Base-by-base conservation (phyloP, 2,329 filamentous ascomycete genomes). In the Exophiala sp. region DNA sequence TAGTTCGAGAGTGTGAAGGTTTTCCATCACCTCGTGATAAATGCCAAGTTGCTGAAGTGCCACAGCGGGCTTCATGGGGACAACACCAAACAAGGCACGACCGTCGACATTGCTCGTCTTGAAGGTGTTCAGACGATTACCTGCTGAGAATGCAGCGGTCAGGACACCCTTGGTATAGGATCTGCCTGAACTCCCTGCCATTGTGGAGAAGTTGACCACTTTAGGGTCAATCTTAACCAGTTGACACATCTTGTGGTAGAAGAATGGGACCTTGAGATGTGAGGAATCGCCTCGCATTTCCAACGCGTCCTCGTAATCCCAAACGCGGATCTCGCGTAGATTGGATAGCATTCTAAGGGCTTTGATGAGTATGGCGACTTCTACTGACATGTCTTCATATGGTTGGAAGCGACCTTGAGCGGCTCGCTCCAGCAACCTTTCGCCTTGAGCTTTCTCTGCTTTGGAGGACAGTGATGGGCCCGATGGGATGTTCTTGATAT, bases 111-210 rank as follows among this genome's bases (percentile, higher is more conserved):
- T 52, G 18, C 42, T 54, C 9, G 48, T 47, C 39, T 57, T 55
- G 41, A 61, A 48, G 34, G 14, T 32, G 29, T 58, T 41, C 38
- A 61, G 34, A n/a, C 43, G 56, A 34, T 24, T 54, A n/a, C 44
- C 48, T 16, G 50, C 40, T 10, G 55, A 52, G 44, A 50, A 59
- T 24, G 48, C 50, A 33, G 59, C 55, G 3, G 54, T 54, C 9
- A 61, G 46, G 21, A 61, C 53, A 11, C 50, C 53, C 47, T 57
- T 59, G 10, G 53, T 50, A 36, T 57, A 58, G 2, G 55, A 56
- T 33, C 59, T 54, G 16, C 55, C 47, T 6, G 38, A 20, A 44
- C 14, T 41, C 5, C 48, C 54, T 8, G 24, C 18, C 51, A 60
- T 53, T 8, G 42, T 16, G 16, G 21, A 44, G 41, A 48, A 60